A percentile compares a stretch with the other conserved stretches of the same genome.
These are phyloP conservation scores for Metschnikowia gruessii DNA, from an alignment of 805 yeast genomes.

Conservation along the genomic window DNA sequence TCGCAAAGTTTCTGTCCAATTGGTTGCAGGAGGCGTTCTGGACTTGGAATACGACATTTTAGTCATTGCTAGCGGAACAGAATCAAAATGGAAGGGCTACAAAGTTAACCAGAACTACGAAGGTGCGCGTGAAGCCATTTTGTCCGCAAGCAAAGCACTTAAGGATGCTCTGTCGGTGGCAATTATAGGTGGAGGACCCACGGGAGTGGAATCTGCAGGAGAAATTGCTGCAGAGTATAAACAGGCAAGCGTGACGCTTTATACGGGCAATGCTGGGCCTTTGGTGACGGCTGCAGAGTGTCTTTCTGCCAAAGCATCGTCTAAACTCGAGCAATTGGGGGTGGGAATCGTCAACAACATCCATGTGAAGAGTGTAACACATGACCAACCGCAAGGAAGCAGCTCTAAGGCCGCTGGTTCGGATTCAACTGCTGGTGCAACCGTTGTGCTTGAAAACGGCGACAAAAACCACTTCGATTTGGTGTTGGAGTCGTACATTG, in stretches of 20 bases:
- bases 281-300: conserved; percentile 4
- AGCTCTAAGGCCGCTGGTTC: too few relatives aligned
- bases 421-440: neutral
- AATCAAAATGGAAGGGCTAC: conserved; percentile 22
- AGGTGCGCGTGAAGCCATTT: conserved; percentile 18
- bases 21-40: conserved; percentile 5
- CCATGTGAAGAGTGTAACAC: neutral
- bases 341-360: conserved; percentile 13
- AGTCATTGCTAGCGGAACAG: conserved; percentile 36
- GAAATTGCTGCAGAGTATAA: conserved; percentile 28
- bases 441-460: conserved; percentile 21
- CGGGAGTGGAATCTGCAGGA: conserved; percentile 40
- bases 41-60: conserved; percentile 29
- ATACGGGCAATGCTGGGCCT: conserved; percentile 17
- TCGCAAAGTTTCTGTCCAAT: conserved; percentile 1
- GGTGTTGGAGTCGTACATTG: conserved; percentile 27
- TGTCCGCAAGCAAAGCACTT: conserved; percentile 18
- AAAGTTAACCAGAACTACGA: conserved; percentile 24
- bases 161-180: conserved; percentile 29
- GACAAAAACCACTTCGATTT: conserved; percentile 24
- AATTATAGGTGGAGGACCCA: conserved; percentile 37
- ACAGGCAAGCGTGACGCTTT: conserved; percentile 24
- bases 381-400: conserved; percentile 17
- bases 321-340: conserved; percentile 13
- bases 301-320: conserved; percentile 6